Evolutionary conservation across 2,329 filamentous ascomycete genomes (phyloP).

Genomic region (Epichloe gansuensis): DNA sequence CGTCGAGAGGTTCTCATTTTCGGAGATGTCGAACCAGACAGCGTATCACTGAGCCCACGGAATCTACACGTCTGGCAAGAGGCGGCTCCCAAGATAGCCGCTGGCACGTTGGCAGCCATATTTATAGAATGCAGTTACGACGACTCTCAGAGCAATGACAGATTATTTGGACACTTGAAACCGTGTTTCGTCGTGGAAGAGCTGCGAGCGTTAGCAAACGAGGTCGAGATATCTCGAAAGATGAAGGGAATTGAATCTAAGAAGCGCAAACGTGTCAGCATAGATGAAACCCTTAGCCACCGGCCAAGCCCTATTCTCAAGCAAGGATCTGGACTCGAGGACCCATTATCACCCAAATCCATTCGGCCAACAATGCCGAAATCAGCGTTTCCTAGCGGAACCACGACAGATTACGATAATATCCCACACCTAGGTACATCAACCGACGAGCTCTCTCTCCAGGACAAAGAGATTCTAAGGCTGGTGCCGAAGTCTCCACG

Average conservation of each 20-base stretch:
- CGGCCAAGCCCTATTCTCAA: slow-evolving; percentile 12
- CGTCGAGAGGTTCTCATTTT: slow-evolving; percentile 79
- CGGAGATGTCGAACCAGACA: slow-evolving; percentile 90
- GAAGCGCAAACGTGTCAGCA: slow-evolving; percentile 51
- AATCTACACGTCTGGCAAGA: slow-evolving; percentile 78
- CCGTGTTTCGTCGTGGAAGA: slow-evolving; percentile 74
- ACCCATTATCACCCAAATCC: slow-evolving; percentile 41
- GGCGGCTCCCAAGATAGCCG: slow-evolving; percentile 71
- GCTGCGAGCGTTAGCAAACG: slow-evolving; percentile 54
- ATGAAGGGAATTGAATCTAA: slow-evolving; percentile 28
- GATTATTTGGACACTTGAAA: slow-evolving; percentile 79
- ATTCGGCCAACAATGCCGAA: slow-evolving; percentile 16
- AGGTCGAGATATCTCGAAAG: slow-evolving; percentile 46
- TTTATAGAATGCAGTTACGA: slow-evolving; percentile 96
- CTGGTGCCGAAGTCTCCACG: slow-evolving; percentile 12
- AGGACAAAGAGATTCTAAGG: slow-evolving; percentile 21
- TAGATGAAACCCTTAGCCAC: slow-evolving; percentile 10
- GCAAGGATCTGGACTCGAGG: slow-evolving; percentile 20
- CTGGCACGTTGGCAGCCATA: slow-evolving; percentile 61
- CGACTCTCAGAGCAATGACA: slow-evolving; percentile 61
- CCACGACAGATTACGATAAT: slow-evolving; percentile 8
- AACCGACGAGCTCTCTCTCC: slow-evolving; percentile 32
- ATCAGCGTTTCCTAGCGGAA: slow-evolving; percentile 7
- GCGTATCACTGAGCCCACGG: slow-evolving; percentile 65
- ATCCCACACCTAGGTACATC: slow-evolving; percentile 35